Conservation (phyloP, 2,329 filamentous ascomycete genomes). For the Xylariaceae sp. region DNA sequence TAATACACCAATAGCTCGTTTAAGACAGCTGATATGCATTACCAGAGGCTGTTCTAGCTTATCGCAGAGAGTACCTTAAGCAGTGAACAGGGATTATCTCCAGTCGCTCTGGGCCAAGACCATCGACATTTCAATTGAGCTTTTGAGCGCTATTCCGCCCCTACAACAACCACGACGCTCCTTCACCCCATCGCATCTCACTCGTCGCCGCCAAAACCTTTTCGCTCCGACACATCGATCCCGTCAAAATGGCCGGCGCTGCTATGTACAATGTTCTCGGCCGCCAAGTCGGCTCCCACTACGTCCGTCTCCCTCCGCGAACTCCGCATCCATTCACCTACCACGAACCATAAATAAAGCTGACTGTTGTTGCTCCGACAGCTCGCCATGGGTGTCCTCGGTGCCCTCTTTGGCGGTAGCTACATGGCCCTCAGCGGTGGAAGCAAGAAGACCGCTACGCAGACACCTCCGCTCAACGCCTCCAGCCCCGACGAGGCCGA, state of each 20-base stretch:
- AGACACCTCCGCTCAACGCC: slow-evolving; percentile 58
- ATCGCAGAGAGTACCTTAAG: too few relatives aligned
- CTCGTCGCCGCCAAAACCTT: slow-evolving; percentile 14
- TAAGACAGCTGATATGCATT: too few relatives aligned
- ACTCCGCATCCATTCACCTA: background rate
- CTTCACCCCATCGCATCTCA: slow-evolving; percentile 16
- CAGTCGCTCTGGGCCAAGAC: slow-evolving; percentile 1
- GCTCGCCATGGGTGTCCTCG: slow-evolving; percentile 57
- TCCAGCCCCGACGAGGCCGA: slow-evolving; percentile 59
- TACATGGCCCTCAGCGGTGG: slow-evolving; percentile 43
- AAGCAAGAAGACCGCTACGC: slow-evolving; percentile 37
- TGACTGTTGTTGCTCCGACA: slow-evolving; percentile 28
- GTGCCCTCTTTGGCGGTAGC: slow-evolving; percentile 45
- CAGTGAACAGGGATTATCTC: too few relatives aligned
- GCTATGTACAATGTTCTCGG: slow-evolving; percentile 54
- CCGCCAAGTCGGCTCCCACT: slow-evolving; percentile 58
- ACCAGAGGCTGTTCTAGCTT: too few relatives aligned
- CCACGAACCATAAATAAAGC: background rate
- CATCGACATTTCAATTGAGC: slow-evolving; percentile 23
- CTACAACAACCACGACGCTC: slow-evolving; percentile 10
- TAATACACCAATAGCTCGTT: too few relatives aligned
- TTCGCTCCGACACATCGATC: slow-evolving; percentile 20
- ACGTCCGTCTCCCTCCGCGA: slow-evolving; percentile 43
- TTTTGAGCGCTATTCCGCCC: slow-evolving; percentile 29
- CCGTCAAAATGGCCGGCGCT: slow-evolving; percentile 40